These are phyloP conservation scores for Eragrostis tef DNA, from an alignment of 202 grass and related monocot genomes.

Conservation along the genomic window DNA sequence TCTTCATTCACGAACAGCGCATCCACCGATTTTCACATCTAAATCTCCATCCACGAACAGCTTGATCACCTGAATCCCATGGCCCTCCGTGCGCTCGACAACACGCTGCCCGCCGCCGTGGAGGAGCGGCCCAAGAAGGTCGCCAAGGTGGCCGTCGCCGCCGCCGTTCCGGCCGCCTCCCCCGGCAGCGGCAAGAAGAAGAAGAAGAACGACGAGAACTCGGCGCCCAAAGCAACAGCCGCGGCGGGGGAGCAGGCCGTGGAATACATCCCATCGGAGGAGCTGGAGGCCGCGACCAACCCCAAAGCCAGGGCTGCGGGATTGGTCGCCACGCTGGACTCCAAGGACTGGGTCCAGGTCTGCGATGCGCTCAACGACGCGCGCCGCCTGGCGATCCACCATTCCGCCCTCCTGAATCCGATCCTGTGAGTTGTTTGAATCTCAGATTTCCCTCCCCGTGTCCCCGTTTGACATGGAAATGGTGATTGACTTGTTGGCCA, in stretches of 20 bases:
- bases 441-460: background rate
- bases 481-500: background rate
- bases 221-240: conserved; percentile 33
- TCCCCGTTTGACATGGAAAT: background rate
- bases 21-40: background rate
- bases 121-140: conserved; percentile 80
- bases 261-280: conserved; percentile 72
- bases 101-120: conserved; percentile 61
- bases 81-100: conserved; percentile 88
- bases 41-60: background rate
- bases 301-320: conserved; percentile 60
- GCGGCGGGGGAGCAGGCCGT: conserved; percentile 61
- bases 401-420: conserved; percentile 58
- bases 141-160: conserved; percentile 57
- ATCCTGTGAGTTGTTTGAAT: conserved; percentile 62
- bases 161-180: background rate
- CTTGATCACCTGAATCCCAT: conserved; percentile 37
- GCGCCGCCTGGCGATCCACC: conserved; percentile 70
- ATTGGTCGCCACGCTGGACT: conserved; percentile 70
- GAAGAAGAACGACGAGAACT: conserved; percentile 69
- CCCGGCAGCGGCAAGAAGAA: conserved; percentile 41
- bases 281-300: conserved; percentile 56
- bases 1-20: background rate
- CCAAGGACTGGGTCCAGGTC: conserved; percentile 77
- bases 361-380: conserved; percentile 84